Percentiles rank a stretch among this genome's conserved stretches.
phyloP scores from a whole-genome alignment of 1,139 yeast genomes.

The Pichia kudriavzevii region DNA sequence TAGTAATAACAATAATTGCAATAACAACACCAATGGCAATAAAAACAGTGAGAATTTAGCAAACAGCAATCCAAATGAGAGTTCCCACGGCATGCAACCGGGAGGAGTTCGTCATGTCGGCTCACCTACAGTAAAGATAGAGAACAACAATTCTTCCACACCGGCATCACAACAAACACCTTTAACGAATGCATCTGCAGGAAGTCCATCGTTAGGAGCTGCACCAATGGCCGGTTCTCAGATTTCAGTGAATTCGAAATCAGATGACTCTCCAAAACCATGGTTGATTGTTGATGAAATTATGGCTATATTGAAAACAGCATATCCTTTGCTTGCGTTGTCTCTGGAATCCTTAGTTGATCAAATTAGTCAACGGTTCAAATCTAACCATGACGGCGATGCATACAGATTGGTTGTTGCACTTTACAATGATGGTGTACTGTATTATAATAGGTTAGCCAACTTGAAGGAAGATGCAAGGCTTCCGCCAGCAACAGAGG shows the following conservation, averaged over 20 bases:
- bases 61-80: no score
- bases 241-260: background rate
- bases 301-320: constrained; percentile 90
- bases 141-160: background rate
- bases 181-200: constrained; percentile 10
- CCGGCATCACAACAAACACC: constrained; percentile 10
- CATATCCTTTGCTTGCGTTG: constrained; percentile 87
- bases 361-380: constrained; percentile 89
- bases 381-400: constrained; percentile 93
- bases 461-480: constrained; percentile 84
- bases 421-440: constrained; percentile 86
- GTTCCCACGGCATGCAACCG: no score
- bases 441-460: constrained; percentile 73
- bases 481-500: constrained; percentile 87
- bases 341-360: constrained; percentile 93
- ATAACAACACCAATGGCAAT: constrained; percentile 3
- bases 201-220: constrained; percentile 11
- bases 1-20: constrained; percentile 3
- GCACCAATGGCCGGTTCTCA: constrained; percentile 3
- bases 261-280: constrained; percentile 42
- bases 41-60: no score
- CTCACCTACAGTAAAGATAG: no score
- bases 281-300: constrained; percentile 96
- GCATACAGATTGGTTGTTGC: constrained; percentile 92
- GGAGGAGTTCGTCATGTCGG: no score